phyloP scores from a whole-genome alignment of 2,329 filamentous ascomycete genomes.

The Epicoccum nigrum region DNA sequence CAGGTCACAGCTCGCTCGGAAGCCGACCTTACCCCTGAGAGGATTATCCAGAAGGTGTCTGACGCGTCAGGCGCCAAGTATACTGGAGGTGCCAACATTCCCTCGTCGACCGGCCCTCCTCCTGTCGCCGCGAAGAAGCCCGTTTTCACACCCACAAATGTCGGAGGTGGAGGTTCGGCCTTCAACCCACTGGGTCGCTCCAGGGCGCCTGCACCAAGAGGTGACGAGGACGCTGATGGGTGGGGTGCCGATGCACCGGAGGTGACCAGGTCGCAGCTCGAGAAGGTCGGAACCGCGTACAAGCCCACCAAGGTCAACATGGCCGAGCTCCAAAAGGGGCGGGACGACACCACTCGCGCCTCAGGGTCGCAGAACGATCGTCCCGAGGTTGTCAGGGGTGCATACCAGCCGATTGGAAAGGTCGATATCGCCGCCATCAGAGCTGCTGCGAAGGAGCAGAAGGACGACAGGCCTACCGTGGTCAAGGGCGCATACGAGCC shows the following conservation, averaged over 20 bases:
- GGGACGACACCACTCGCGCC: conserved; percentile 69
- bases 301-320: conserved; percentile 96
- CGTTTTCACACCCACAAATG: conserved; percentile 81
- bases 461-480: conserved; percentile 78
- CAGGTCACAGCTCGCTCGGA: conserved; percentile 96
- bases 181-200: conserved; percentile 75
- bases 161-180: conserved; percentile 58
- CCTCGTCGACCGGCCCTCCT: conserved; percentile 62
- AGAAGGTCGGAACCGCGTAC: conserved; percentile 92
- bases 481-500: conserved; percentile 96
- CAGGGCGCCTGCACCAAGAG: conserved; percentile 59
- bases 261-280: conserved; percentile 81
- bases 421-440: conserved; percentile 95
- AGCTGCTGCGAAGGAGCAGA: conserved; percentile 69
- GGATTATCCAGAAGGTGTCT: conserved; percentile 89
- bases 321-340: conserved; percentile 78
- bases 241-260: conserved; percentile 96
- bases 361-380: conserved; percentile 55
- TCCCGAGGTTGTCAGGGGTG: conserved; percentile 77
- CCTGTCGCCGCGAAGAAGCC: conserved; percentile 86
- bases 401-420: conserved; percentile 93
- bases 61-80: conserved; percentile 97
- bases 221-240: conserved; percentile 78
- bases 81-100: conserved; percentile 67
- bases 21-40: conserved; percentile 82